A percentile compares a stretch with the other conserved stretches of the same genome.
Conservation (phyloP, 257 asterid genomes). For the Salvia hispanica region DNA sequence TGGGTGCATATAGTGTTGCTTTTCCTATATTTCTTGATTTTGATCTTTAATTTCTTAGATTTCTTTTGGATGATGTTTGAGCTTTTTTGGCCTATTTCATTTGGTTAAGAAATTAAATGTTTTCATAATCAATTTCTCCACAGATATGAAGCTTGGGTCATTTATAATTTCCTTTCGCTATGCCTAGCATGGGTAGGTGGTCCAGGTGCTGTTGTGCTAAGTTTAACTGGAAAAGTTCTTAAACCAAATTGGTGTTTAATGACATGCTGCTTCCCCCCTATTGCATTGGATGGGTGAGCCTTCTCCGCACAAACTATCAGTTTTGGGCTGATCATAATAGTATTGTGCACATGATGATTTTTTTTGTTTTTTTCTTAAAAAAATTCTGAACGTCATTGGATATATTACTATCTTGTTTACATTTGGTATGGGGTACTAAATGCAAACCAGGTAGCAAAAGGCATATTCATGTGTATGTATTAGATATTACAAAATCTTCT, state of each 20-base stretch:
- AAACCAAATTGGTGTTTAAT: conserved; percentile 91
- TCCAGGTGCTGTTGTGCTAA: conserved; percentile 97
- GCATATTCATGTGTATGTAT: not conserved
- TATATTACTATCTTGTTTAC: not conserved
- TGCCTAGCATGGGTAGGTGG: conserved; percentile 99
- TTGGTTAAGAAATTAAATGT: conserved; percentile 1
- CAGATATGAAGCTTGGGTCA: conserved; percentile 99
- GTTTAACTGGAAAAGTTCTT: conserved; percentile 77
- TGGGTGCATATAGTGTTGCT: conserved; percentile 9
- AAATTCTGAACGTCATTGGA: conserved; percentile 2
- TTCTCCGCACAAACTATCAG: conserved; percentile 17
- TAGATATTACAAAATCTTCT: not conserved
- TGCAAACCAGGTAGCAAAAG: not conserved
- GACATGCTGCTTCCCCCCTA: conserved; percentile 93
- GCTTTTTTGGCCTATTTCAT: conserved; percentile 23
- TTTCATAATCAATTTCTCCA: too few species aligned
- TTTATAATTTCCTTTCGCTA: conserved; percentile 90
- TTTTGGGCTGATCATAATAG: not conserved
- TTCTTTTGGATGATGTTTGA: not conserved
- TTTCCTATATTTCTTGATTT: conserved; percentile 18
- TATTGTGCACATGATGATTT: not conserved
- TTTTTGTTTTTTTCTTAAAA: not conserved
- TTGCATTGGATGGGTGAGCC: conserved; percentile 95
- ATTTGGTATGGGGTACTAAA: not conserved
- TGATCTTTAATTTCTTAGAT: conserved; percentile 19